Conservation (phyloP, 192 early-diverging fungal genomes). For the Backusella tarrabulga region DNA sequence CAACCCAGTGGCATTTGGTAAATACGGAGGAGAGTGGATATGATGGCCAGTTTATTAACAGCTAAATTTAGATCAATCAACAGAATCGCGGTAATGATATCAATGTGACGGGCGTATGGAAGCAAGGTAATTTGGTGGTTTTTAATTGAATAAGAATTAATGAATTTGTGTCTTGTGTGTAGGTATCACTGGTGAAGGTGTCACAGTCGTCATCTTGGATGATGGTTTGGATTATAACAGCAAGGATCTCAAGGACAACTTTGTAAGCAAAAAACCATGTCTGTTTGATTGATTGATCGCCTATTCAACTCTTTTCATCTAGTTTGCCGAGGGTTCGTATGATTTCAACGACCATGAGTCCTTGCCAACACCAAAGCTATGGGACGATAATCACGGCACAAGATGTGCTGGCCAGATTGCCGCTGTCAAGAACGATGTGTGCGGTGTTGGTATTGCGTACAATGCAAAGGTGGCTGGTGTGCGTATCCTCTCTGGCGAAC, state of each 20-base stretch:
- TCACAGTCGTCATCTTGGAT: slow-evolving; percentile 79
- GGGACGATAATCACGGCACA: slow-evolving; percentile 82
- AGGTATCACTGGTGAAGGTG: slow-evolving; percentile 68
- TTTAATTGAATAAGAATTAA: background rate
- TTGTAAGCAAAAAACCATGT: slow-evolving; percentile 39
- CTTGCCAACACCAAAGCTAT: slow-evolving; percentile 63
- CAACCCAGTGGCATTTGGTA: slow-evolving; percentile 79
- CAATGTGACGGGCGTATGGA: slow-evolving; percentile 84
- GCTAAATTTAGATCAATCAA: slow-evolving; percentile 20
- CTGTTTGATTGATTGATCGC: background rate
- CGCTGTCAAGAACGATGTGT: slow-evolving; percentile 72
- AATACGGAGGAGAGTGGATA: background rate
- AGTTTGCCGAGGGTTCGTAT: slow-evolving; percentile 73
- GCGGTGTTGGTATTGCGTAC: slow-evolving; percentile 83
- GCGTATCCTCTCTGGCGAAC: slow-evolving; percentile 72
- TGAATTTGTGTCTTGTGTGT: background rate
- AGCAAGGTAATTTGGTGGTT: slow-evolving; percentile 45
- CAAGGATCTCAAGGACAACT: slow-evolving; percentile 73
- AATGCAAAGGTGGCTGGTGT: slow-evolving; percentile 71
- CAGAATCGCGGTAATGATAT: slow-evolving; percentile 63
- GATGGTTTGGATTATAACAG: slow-evolving; percentile 80
- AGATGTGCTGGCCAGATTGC: slow-evolving; percentile 89
- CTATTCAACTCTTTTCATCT: background rate
- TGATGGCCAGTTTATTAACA: background rate
- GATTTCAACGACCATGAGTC: slow-evolving; percentile 77